Base-by-base conservation (phyloP, 768 basidiomycete species). In the Leccinum longicurvipes region DNA sequence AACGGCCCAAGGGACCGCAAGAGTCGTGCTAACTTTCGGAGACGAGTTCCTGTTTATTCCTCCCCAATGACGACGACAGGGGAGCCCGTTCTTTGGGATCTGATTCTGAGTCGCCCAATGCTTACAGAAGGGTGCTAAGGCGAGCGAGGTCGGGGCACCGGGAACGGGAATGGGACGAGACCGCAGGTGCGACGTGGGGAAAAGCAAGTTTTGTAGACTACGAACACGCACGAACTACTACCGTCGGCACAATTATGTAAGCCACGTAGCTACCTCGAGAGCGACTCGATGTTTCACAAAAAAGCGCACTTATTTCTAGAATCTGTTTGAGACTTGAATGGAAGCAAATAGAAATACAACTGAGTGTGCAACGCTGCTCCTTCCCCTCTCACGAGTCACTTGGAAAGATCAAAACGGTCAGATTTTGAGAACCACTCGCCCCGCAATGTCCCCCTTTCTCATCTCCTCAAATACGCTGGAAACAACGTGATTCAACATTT, bases 381-480 rank as follows among this genome's bases (percentile, higher is more conserved):
- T n/a, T 39, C 9, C 17, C 28, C 11, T 5, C 31, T 31, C 31
- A n/a, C n/a, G n/a, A n/a, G n/a, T 31, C 31, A 14, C 7, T 14
- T 31, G 6, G 12, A 31, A 14, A 12, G 19, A 12, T 41, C 39
- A 41, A 41, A 41, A 21, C 19, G 11, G 11, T 67, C 53, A 67
- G 4, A 67, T 2, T 46, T 64, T 62, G 27, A 69, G 51, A 23
- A 67, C 50, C 9, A 67, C 57, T 17, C 66, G 52, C 6, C 67
- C 67, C 1, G 25, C 32, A 21, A 68, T 52, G 28, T 62, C 48
- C 1, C 65, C 62, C 19, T 15, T 47, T 17, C 41, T 11, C 55
- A 69, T 55, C 39, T 68, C 65, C 12, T 53, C 49, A n/a, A 68
- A 63, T 14, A 68, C 44, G 2, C 67, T 68, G 17, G 4, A 39